A percentile compares a stretch with the other conserved stretches of the same genome.
Conservation (phyloP, 2,329 filamentous ascomycete genomes). For the Huntiella omanensis region DNA sequence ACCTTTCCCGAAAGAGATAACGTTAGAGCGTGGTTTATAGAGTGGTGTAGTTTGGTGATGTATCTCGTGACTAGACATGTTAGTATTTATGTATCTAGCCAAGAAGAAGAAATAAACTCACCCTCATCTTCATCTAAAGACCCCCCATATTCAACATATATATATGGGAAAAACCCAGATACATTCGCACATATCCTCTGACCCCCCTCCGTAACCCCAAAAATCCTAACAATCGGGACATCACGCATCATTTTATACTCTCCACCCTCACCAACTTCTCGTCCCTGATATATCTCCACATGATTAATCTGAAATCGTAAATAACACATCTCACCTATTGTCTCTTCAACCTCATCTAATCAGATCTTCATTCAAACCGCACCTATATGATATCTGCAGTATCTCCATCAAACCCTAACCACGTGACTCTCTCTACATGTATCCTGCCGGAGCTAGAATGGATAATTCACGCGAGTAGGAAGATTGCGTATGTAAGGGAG, state of each 20-base stretch:
- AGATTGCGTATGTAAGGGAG: too few relatives aligned
- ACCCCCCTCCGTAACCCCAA: slow-evolving; percentile 82
- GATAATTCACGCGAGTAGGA: too few relatives aligned
- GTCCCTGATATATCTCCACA: slow-evolving; percentile 72
- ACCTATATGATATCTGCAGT: too few relatives aligned
- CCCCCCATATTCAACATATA: slow-evolving; percentile 77
- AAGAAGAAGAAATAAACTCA: slow-evolving; percentile 19
- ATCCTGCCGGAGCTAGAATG: too few relatives aligned
- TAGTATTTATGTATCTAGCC: not conserved
- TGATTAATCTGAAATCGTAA: slow-evolving; percentile 90
- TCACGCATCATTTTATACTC: slow-evolving; percentile 25
- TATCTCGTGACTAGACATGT: slow-evolving; percentile 45
- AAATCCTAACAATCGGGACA: slow-evolving; percentile 74
- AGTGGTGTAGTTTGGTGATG: slow-evolving; percentile 60
- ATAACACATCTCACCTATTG: not conserved
- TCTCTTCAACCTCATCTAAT: too few relatives aligned
- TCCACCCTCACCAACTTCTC: too few relatives aligned
- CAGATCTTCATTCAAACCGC: too few relatives aligned
- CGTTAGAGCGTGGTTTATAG: slow-evolving; percentile 78
- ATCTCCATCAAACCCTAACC: too few relatives aligned
- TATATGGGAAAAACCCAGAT: slow-evolving; percentile 85
- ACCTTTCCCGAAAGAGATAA: slow-evolving; percentile 55
- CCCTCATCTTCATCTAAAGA: slow-evolving; percentile 47
- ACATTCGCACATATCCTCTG: slow-evolving; percentile 94
- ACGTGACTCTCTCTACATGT: too few relatives aligned